A percentile compares a stretch with the other conserved stretches of the same genome.
Evolutionary conservation across 805 yeast genomes (phyloP).

Genomic region (Candida patagonica): DNA sequence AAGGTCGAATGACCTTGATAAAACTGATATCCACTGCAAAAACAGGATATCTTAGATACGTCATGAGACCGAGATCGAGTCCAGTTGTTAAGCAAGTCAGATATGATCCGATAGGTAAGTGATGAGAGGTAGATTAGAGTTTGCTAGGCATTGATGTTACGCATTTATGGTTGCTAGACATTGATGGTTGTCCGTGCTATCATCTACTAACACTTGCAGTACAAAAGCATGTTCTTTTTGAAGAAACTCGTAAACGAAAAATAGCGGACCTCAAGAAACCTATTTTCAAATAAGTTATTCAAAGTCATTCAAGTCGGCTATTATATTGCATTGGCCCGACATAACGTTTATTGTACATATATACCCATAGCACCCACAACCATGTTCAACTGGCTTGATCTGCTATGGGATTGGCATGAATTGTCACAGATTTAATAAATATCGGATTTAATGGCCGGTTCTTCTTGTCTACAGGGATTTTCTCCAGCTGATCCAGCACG

Average conservation of each 20-base stretch:
- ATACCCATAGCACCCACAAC: too few relatives aligned
- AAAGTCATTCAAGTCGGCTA: too few relatives aligned
- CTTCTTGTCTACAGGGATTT: conserved; percentile 40
- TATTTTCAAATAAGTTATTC: conserved; percentile 16
- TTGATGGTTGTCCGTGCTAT: too few relatives aligned
- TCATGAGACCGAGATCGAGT: conserved; percentile 73
- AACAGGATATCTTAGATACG: conserved; percentile 79
- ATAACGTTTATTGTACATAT: conserved; percentile 13
- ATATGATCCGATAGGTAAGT: conserved; percentile 63
- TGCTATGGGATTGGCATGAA: conserved; percentile 40
- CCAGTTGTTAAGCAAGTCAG: conserved; percentile 72
- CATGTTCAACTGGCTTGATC: not conserved
- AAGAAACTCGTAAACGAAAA: conserved; percentile 82
- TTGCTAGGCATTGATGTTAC: not conserved
- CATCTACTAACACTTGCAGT: conserved; percentile 33
- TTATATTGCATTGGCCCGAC: too few relatives aligned
- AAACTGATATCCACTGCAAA: conserved; percentile 82
- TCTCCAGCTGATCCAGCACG: conserved; percentile 53
- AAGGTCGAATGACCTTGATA: conserved; percentile 45
- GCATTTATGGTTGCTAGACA: not conserved
- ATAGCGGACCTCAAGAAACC: conserved; percentile 30
- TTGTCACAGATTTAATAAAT: conserved; percentile 25
- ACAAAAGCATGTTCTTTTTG: conserved; percentile 83
- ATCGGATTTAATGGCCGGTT: conserved; percentile 29
- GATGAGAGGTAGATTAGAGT: not conserved